Evolutionary conservation across 1,139 yeast genomes (phyloP).

Genomic region (Suhomyces yuchorum): DNA sequence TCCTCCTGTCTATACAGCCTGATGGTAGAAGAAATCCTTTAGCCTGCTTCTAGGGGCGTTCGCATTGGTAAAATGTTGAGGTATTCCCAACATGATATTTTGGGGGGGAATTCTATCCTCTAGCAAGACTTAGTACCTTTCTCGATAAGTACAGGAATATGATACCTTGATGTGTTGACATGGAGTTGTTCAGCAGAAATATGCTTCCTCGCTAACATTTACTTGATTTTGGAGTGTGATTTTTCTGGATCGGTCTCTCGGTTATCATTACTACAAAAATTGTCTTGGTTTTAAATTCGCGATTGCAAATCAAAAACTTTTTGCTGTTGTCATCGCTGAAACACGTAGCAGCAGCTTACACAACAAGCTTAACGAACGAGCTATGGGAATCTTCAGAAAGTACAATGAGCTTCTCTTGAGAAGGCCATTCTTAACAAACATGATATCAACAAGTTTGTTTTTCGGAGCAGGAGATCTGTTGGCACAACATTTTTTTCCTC

Average conservation of each 20-base stretch:
- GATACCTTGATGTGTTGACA: neutral
- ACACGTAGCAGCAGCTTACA: neutral
- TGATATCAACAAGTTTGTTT: constrained; percentile 57
- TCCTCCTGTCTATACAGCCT: too few relatives aligned
- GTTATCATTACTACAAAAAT: constrained; percentile 2
- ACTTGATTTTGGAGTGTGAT: neutral
- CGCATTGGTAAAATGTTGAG: too few relatives aligned
- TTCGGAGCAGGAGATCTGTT: constrained; percentile 76
- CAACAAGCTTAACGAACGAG: neutral
- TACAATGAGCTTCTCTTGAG: constrained; percentile 45
- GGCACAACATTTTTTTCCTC: constrained; percentile 65
- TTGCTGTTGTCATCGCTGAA: constrained; percentile 1
- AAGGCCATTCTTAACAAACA: constrained; percentile 57
- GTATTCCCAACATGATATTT: too few relatives aligned
- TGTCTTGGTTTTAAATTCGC: neutral
- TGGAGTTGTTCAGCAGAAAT: neutral
- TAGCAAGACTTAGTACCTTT: neutral
- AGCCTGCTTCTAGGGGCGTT: too few relatives aligned
- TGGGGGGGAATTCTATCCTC: neutral
- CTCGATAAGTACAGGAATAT: neutral
- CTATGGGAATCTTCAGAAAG: constrained; percentile 31
- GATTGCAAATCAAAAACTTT: constrained; percentile 9
- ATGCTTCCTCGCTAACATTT: neutral
- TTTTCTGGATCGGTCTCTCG: constrained; percentile 1
- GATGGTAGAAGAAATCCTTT: too few relatives aligned